Percentiles rank a stretch among this genome's conserved stretches.
These are phyloP conservation scores for Psophocarpus tetragonolobus DNA, from an alignment of 306 rosid species.

Conservation along the genomic window DNA sequence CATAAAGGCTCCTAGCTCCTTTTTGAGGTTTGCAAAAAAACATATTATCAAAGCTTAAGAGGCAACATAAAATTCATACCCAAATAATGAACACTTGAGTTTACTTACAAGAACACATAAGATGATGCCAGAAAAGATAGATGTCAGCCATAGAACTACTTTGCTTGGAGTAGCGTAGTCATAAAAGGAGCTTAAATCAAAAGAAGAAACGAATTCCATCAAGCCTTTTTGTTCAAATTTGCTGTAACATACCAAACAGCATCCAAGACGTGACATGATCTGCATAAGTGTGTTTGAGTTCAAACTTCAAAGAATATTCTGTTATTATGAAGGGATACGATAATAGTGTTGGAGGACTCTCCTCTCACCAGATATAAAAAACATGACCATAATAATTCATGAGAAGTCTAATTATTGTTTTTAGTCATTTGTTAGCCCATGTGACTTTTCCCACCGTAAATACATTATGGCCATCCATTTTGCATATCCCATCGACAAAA, in stretches of 20 bases:
- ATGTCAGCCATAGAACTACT: slow-evolving; percentile 45
- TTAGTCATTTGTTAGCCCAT: background rate
- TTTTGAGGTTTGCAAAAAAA: background rate
- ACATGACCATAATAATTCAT: slow-evolving; percentile 1
- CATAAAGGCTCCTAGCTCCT: background rate
- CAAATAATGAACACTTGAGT: background rate
- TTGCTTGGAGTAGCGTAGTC: slow-evolving; percentile 38
- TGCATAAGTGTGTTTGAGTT: background rate
- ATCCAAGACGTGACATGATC: slow-evolving; percentile 9
- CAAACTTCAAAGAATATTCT: slow-evolving; percentile 2
- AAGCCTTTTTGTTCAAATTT: slow-evolving; percentile 10
- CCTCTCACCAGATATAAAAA: background rate
- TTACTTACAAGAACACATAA: slow-evolving; percentile 61
- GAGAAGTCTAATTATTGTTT: background rate
- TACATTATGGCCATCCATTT: slow-evolving; percentile 19
- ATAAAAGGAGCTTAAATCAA: slow-evolving; percentile 17
- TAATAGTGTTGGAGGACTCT: background rate
- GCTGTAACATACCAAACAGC: slow-evolving; percentile 9
- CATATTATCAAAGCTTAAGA: background rate
- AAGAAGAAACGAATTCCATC: slow-evolving; percentile 38
- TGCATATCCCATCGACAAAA: background rate
- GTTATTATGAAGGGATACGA: background rate
- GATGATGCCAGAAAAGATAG: slow-evolving; percentile 51
- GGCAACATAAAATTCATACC: background rate
- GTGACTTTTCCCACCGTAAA: slow-evolving; percentile 1